Conservation (phyloP, 345 rosid genomes). For the Corymbia maculata region DNA sequence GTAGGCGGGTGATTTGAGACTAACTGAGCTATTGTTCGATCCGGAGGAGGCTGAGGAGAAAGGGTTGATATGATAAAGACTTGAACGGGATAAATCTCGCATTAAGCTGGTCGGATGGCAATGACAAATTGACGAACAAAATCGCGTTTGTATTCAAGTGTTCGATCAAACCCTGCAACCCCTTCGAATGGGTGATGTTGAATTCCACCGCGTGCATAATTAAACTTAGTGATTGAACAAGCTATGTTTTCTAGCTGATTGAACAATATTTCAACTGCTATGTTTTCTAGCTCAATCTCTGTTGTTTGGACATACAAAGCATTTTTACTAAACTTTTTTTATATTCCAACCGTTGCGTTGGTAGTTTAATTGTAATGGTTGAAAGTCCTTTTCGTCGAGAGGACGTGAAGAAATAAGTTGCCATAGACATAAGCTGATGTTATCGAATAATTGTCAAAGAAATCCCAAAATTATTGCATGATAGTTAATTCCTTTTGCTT, state of each 20-base stretch:
- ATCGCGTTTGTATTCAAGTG: background rate
- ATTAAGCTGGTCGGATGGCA: background rate
- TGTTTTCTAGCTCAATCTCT: background rate
- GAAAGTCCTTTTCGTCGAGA: background rate
- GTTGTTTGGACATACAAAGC: background rate
- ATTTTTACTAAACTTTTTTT: no score
- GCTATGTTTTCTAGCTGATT: background rate
- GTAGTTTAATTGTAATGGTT: background rate
- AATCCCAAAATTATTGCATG: fast-evolving
- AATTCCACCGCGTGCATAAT: background rate
- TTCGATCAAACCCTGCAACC: background rate
- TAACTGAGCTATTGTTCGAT: background rate
- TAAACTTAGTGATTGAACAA: background rate
- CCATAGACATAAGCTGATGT: background rate
- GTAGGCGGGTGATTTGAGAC: background rate
- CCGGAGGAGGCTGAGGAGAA: background rate
- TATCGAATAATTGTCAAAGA: background rate
- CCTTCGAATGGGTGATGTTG: background rate
- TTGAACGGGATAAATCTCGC: background rate
- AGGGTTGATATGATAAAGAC: background rate
- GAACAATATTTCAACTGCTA: background rate
- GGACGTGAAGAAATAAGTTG: background rate
- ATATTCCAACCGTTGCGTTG: background rate
- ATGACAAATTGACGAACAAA: background rate
- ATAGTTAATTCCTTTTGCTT: no score